Percentiles rank a stretch among this genome's conserved stretches.
Evolutionary conservation across 768 basidiomycete genomes (phyloP).

Genomic region (Phanerochaete sordida): DNA sequence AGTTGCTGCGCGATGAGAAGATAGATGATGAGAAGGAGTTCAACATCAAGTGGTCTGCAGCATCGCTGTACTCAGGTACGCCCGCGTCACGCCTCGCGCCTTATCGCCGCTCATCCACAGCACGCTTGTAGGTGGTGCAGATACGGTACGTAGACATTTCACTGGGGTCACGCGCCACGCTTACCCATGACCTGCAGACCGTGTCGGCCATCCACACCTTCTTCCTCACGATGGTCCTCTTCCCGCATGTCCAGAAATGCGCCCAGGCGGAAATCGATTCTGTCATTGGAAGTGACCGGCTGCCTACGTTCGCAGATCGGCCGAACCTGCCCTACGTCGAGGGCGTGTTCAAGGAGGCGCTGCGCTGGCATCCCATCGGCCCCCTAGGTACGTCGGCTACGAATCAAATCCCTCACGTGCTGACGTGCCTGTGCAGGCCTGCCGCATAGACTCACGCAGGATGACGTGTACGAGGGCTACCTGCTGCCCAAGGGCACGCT

Average conservation of each 20-base stretch:
- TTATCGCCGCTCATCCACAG: too few relatives aligned
- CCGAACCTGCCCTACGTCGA: constrained; percentile 10
- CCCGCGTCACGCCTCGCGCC: too few relatives aligned
- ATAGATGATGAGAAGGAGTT: constrained; percentile 52
- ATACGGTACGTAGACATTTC: constrained; percentile 30
- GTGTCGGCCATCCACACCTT: constrained; percentile 4
- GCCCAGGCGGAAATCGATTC: constrained; percentile 17
- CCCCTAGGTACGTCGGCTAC: constrained; percentile 1
- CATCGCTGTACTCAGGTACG: constrained; percentile 20
- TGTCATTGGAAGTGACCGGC: constrained; percentile 11
- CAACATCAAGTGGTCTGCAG: constrained; percentile 59
- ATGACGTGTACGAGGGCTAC: constrained; percentile 31
- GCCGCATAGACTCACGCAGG: constrained; percentile 28
- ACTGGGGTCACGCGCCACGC: not conserved
- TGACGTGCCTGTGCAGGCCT: constrained; percentile 17
- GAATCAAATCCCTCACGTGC: too few relatives aligned
- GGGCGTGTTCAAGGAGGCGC: constrained; percentile 21
- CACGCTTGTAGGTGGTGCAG: constrained; percentile 27
- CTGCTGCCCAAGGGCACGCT: constrained; percentile 31
- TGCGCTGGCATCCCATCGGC: constrained; percentile 29
- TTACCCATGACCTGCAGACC: constrained; percentile 1
- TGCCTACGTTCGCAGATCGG: constrained; percentile 6
- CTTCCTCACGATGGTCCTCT: constrained; percentile 13
- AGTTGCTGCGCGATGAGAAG: constrained; percentile 47
- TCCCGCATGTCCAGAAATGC: constrained; percentile 14